Evolutionary conservation across 495 filamentous ascomycete genomes (phyloP).

Genomic region (Penicillium cinerascens): DNA sequence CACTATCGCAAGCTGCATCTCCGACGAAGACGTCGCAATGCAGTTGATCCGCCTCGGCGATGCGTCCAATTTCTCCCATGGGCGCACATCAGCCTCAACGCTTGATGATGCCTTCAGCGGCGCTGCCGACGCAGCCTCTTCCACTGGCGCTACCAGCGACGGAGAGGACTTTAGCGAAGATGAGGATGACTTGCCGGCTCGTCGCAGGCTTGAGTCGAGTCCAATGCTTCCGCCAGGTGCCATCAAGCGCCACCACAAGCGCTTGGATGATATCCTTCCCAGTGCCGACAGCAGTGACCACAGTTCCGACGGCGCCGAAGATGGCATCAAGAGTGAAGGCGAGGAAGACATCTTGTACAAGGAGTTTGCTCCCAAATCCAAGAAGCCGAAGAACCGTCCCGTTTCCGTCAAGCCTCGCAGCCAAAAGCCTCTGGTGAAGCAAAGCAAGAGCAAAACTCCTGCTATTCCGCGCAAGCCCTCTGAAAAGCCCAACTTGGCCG

Average conservation of each 20-base stretch:
- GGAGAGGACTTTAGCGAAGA: constrained; percentile 74
- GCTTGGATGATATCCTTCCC: constrained; percentile 58
- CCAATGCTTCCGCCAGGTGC: constrained; percentile 49
- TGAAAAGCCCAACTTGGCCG: constrained; percentile 45
- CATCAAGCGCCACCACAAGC: constrained; percentile 53
- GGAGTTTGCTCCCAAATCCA: constrained; percentile 41
- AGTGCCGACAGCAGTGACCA: constrained; percentile 68
- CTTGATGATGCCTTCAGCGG: constrained; percentile 89
- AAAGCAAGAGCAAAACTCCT: constrained; percentile 36
- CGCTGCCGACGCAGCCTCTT: constrained; percentile 79
- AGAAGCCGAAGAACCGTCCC: constrained; percentile 43
- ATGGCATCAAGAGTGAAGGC: constrained; percentile 51
- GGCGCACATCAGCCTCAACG: constrained; percentile 89
- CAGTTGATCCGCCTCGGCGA: constrained; percentile 95
- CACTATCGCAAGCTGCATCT: constrained; percentile 90
- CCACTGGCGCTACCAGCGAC: constrained; percentile 75
- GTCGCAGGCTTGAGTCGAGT: constrained; percentile 57
- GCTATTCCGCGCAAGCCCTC: constrained; percentile 46
- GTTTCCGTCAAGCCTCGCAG: constrained; percentile 33
- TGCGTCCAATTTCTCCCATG: constrained; percentile 82
- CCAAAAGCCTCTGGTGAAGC: constrained; percentile 39
- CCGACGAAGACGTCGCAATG: constrained; percentile 95
- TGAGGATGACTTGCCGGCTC: constrained; percentile 59
- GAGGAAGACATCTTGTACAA: constrained; percentile 46
- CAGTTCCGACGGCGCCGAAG: constrained; percentile 58